Evolutionary conservation across 371 early-diverging fungal genomes (phyloP), one percentile per base, ranked within the genome.

Genomic region (Rhizopus arrhizus): DNA sequence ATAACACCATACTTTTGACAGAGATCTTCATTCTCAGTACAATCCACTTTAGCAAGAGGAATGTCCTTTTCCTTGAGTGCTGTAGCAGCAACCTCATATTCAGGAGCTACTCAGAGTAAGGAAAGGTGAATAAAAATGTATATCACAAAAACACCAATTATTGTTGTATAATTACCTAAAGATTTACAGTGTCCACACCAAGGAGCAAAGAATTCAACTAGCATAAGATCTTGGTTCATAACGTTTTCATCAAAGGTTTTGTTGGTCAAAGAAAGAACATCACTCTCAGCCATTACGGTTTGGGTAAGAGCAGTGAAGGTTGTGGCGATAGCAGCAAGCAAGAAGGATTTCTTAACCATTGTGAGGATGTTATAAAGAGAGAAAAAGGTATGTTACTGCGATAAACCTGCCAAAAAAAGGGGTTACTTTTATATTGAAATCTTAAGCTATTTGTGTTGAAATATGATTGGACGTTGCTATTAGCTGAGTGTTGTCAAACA

Each of bases 131-230:
- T 22, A 22, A 22, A 22, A 22, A 22, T 2, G 22, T 2, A 22
- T 2, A 22, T 22, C 22, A 22, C 2, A 22, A 22, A 22, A 22
- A 22, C 22, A 22, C 22, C 2, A 22, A 22, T 22, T 22, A 22
- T 22, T 36, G 6, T 36, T 32, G 41, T 42, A 57, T 73, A n/a
- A n/a, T 57, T 79, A 84, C 84, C 85, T 58, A 92, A 81, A 43
- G 85, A 82, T 78, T 96, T 91, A 83, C 96, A 97, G 85, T 96
- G 93, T 50, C 92, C 93, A 77, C 96, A 95, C 96, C 96, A 92
- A 59, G 93, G 95, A 4, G 95, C 96, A 74, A 86, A 96, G 83
- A 95, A 96, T 82, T 96, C 93, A 56, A 97, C 91, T 54, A 97
- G 85, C 60, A 91, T 84, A 57, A 95, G 62, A 11, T 85, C 76